Evolutionary conservation across 345 rosid species (phyloP).

Genomic region (Populus nigra): DNA sequence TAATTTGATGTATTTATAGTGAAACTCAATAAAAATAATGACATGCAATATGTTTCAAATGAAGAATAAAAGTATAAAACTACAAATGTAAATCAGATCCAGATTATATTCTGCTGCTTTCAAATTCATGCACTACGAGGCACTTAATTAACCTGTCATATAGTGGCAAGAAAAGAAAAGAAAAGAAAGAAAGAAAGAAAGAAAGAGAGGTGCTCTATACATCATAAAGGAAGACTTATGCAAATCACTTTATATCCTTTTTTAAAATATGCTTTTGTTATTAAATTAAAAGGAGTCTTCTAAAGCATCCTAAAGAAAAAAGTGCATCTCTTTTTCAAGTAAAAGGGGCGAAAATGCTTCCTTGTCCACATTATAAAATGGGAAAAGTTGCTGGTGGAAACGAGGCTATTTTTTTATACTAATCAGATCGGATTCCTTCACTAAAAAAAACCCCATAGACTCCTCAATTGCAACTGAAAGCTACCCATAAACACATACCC

Average conservation of each 20-base stretch:
- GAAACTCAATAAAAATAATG: too few relatives aligned
- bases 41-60: not conserved
- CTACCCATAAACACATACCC: constrained; percentile 6
- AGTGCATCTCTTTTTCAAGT: constrained; percentile 37
- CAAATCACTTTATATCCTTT: constrained; percentile 13
- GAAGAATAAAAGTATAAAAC: not conserved
- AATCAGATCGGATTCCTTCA: constrained; percentile 43
- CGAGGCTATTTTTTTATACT: constrained; percentile 29
- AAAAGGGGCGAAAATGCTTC: constrained; percentile 42
- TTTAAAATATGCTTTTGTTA: not conserved
- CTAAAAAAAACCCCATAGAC: constrained; percentile 25
- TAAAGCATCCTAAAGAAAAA: constrained; percentile 56
- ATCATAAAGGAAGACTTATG: not conserved
- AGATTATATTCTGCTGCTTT: constrained; percentile 1
- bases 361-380: constrained; percentile 41
- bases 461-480: constrained; percentile 29
- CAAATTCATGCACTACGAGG: not conserved
- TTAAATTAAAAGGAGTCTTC: constrained; percentile 40
- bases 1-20: too few relatives aligned
- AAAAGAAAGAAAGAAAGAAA: not conserved
- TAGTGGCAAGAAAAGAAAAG: not conserved
- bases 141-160: not conserved
- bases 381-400: constrained; percentile 22
- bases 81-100: not conserved
- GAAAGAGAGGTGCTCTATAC: not conserved